Evolutionary conservation across 768 basidiomycete genomes (phyloP), one percentile per base, ranked within the genome.

Genomic region (Tephrocybe sp.): DNA sequence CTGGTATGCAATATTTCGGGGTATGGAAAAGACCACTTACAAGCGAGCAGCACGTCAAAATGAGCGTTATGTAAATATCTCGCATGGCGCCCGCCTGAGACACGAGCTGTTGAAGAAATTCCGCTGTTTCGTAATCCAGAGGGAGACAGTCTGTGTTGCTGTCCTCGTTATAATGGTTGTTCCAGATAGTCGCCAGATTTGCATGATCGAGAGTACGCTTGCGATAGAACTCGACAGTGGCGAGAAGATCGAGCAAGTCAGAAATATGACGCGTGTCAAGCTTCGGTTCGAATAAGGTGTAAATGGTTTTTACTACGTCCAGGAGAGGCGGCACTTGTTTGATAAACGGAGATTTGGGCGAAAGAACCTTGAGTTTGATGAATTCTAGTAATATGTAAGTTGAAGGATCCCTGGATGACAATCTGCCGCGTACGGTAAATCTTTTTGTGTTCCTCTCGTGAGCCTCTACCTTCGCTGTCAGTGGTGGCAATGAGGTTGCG

Each of bases 171-270:
- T 68, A 65, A 46, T 62, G 67, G 0, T 54, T 56, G 25, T 72
- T 58, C 61, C 59, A 69, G 24, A 55, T 56, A 9, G 70, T 50
- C 6, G 68, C 67, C 3, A 52, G 37, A 4, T 58, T 49, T 10
- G 66, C 68, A 37, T 65, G 60, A 15, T 62, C 58, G 24, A 63
- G 48, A 12, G 62, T 63, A 10, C 58, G 53, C 3, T 63, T 57
- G 25, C 73, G 67, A 57, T 69, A 68, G 52, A 67, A 69, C 52
- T 75, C 74, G 25, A 70, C 64, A 44, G 65, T 70, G 11, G 71
- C 64, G 24, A 73, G 56, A 9, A 73, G 62, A 40, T 64, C 63
- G 26, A 75, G 61, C 17, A 76, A 60, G 18, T 72, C 65, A 10
- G 66, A 63, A 26, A 68, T 65, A 36, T 64, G 60, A 6, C 57